phyloP scores from a whole-genome alignment of 768 basidiomycete genomes.

The Tricholoma sp. region DNA sequence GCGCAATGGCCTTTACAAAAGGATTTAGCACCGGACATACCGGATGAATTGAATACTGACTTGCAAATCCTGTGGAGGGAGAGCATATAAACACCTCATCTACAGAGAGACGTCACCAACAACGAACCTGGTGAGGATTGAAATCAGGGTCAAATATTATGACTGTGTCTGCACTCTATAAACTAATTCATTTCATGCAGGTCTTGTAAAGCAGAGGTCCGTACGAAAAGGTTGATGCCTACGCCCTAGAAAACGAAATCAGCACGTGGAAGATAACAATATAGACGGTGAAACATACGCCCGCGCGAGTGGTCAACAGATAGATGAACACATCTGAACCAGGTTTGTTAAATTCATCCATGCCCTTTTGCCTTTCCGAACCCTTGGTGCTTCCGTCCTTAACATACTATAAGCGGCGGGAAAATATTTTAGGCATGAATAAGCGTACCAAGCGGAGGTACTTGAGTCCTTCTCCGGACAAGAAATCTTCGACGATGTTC shows the following conservation, averaged over 20 bases:
- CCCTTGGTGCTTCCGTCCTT: conserved; percentile 91
- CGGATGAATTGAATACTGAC: conserved; percentile 35
- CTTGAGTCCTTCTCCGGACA: conserved; percentile 73
- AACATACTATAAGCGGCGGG: conserved; percentile 2
- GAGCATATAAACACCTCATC: not conserved
- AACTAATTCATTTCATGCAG: conserved; percentile 21
- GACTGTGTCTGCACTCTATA: conserved; percentile 85
- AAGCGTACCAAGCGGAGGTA: conserved; percentile 67
- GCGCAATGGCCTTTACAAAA: conserved; percentile 77
- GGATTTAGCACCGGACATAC: not conserved
- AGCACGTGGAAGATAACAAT: not conserved
- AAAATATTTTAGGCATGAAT: conserved; percentile 1
- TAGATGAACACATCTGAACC: conserved; percentile 89
- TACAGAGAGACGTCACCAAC: not conserved
- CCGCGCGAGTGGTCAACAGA: conserved; percentile 87
- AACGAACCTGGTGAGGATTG: conserved; percentile 86
- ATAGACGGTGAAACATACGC: conserved; percentile 33
- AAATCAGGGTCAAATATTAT: conserved; percentile 95
- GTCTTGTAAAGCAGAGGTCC: conserved; percentile 19
- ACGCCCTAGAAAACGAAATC: conserved; percentile 48
- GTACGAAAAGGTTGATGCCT: conserved; percentile 75
- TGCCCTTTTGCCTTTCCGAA: conserved; percentile 81
- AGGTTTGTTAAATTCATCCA: conserved; percentile 91
- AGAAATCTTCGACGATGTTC: conserved; percentile 85
- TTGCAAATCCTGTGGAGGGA: conserved; percentile 68